A percentile compares a stretch with the other conserved stretches of the same genome.
Evolutionary conservation across 305 asterid species (phyloP).

Genomic region (Fraxinus greggii): DNA sequence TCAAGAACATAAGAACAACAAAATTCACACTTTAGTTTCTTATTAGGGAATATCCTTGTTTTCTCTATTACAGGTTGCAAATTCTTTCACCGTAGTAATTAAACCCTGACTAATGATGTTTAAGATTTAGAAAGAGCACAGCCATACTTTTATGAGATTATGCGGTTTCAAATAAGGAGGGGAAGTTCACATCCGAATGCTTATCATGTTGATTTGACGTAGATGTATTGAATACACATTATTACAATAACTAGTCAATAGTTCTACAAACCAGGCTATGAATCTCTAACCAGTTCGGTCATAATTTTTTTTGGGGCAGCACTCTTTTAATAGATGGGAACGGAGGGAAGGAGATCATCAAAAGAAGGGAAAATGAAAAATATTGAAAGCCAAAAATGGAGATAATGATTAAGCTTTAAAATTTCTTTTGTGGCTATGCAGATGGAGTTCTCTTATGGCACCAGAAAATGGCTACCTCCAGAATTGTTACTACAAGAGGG

Average conservation of each 20-base stretch:
- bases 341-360: conserved; percentile 16
- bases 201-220: background rate
- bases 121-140: background rate
- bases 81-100: background rate
- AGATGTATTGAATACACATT: background rate
- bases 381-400: background rate
- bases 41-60: background rate
- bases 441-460: conserved; percentile 98
- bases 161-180: conserved; percentile 13
- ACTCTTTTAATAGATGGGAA: conserved; percentile 12
- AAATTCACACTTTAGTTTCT: background rate
- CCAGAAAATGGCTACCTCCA: conserved; percentile 78
- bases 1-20: background rate
- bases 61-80: background rate
- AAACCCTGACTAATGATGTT: background rate
- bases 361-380: background rate
- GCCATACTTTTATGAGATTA: background rate
- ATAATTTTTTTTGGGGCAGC: conserved; percentile 9
- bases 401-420: background rate
- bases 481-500: conserved; percentile 53
- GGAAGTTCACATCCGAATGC: background rate
- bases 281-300: background rate
- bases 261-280: background rate
- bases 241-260: background rate
- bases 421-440: conserved; percentile 36